A percentile compares a stretch with the other conserved stretches of the same genome.
phyloP scores from a whole-genome alignment of 306 rosid species.

The Citrullus colocynthis region DNA sequence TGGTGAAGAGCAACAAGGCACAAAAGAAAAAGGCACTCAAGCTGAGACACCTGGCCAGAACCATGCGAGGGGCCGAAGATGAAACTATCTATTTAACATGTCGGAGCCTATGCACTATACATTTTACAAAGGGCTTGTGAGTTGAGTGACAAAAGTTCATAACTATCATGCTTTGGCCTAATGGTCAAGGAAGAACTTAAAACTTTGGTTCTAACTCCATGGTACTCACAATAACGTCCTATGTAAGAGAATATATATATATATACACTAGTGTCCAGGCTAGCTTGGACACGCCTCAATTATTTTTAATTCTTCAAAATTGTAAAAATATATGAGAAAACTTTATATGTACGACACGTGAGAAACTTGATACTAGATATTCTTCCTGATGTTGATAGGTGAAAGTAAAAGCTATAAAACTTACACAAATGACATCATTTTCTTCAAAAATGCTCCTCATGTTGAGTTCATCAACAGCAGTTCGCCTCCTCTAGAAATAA shows the following conservation, averaged over 20 bases:
- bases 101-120: background rate
- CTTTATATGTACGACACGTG: background rate
- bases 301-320: background rate
- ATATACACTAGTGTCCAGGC: background rate
- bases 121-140: background rate
- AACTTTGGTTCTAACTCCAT: no score
- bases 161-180: background rate
- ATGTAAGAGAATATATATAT: no score
- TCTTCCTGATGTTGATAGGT: background rate
- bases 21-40: background rate
- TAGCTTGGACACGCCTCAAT: background rate
- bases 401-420: conserved; percentile 4
- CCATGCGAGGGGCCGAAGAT: background rate
- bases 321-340: background rate
- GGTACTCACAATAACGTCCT: no score
- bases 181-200: background rate
- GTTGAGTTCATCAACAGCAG: conserved; percentile 81
- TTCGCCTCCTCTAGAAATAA: conserved; percentile 65
- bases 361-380: background rate
- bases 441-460: conserved; percentile 85
- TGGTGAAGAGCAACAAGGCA: background rate
- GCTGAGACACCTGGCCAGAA: background rate
- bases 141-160: background rate
- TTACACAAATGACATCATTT: conserved; percentile 81
- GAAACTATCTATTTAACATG: background rate